Percentiles rank a stretch among this genome's conserved stretches.
Evolutionary conservation across 371 early-diverging fungal species (phyloP).

Genomic region (Mucor irregularis): DNA sequence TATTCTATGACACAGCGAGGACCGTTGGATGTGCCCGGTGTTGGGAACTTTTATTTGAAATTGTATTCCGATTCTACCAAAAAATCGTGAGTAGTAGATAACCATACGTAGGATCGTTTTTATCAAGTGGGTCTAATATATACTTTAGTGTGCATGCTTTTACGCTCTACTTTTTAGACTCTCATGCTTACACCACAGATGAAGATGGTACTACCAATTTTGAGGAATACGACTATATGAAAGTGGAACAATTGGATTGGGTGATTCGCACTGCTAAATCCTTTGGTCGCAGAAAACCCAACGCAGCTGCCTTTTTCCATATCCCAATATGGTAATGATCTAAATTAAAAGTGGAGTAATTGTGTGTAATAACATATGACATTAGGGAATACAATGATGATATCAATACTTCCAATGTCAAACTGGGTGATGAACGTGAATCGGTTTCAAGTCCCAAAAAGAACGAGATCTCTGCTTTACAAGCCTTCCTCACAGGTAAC

Average conservation of each 20-base stretch:
- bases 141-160: constrained; percentile 31
- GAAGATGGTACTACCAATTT: constrained; percentile 27
- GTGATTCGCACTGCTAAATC: constrained; percentile 10
- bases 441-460: constrained; percentile 34
- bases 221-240: constrained; percentile 41
- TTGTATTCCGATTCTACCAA: constrained; percentile 24
- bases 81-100: constrained; percentile 28
- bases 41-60: constrained; percentile 49
- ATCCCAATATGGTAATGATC: constrained; percentile 55
- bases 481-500: constrained; percentile 30
- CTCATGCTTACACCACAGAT: constrained; percentile 42
- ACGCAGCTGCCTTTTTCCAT: constrained; percentile 54
- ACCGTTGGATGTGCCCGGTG: constrained; percentile 46
- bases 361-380: not conserved
- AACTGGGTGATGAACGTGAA: constrained; percentile 46
- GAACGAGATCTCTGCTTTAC: constrained; percentile 23
- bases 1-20: constrained; percentile 49
- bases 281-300: constrained; percentile 24
- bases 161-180: constrained; percentile 55
- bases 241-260: constrained; percentile 55
- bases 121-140: constrained; percentile 18
- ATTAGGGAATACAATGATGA: constrained; percentile 30
- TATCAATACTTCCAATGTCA: constrained; percentile 2
- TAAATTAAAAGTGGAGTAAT: too few species aligned
- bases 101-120: too few species aligned